phyloP scores from a whole-genome alignment of 768 basidiomycete species.

The Mrakia gelida region DNA sequence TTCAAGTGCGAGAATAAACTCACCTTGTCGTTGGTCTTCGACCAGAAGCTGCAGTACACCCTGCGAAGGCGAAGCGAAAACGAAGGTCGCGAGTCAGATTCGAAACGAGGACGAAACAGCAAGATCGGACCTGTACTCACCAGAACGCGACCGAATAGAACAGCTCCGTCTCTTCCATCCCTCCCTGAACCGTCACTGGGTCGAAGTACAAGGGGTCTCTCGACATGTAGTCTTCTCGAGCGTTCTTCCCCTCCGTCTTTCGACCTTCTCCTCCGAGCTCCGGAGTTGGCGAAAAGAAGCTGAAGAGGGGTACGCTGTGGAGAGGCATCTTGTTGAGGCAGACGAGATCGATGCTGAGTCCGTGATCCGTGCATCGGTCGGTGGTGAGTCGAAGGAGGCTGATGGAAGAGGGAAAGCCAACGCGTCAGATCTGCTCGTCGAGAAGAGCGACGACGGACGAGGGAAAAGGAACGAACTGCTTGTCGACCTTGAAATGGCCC shows the following conservation, averaged over 20 bases:
- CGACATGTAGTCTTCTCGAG: conserved; percentile 3
- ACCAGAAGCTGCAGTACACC: conserved; percentile 29
- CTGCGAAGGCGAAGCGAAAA: background rate
- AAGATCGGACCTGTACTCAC: background rate
- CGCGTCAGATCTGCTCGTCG: background rate
- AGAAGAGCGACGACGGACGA: background rate
- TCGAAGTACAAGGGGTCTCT: conserved; percentile 32
- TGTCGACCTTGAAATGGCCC: conserved; percentile 87
- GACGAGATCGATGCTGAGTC: conserved; percentile 81
- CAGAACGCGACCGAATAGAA: conserved; percentile 31
- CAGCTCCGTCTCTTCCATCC: conserved; percentile 17
- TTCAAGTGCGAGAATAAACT: background rate
- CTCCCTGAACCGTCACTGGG: background rate
- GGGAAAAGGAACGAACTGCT: conserved; percentile 46
- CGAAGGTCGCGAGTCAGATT: background rate
- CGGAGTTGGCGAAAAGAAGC: conserved; percentile 60
- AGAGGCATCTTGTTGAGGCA: conserved; percentile 85
- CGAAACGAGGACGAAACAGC: background rate
- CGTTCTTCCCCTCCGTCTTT: background rate
- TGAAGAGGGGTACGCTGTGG: conserved; percentile 89
- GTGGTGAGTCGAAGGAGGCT: conserved; percentile 82
- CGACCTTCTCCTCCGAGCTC: conserved; percentile 43
- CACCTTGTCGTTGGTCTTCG: conserved; percentile 26
- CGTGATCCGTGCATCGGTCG: conserved; percentile 87
- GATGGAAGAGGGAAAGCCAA: background rate